A percentile compares a stretch with the other conserved stretches of the same genome.
These are phyloP conservation scores for Chrysopogon serrulatus DNA, from an alignment of 176 grass and related monocot genomes.

Conservation along the genomic window DNA sequence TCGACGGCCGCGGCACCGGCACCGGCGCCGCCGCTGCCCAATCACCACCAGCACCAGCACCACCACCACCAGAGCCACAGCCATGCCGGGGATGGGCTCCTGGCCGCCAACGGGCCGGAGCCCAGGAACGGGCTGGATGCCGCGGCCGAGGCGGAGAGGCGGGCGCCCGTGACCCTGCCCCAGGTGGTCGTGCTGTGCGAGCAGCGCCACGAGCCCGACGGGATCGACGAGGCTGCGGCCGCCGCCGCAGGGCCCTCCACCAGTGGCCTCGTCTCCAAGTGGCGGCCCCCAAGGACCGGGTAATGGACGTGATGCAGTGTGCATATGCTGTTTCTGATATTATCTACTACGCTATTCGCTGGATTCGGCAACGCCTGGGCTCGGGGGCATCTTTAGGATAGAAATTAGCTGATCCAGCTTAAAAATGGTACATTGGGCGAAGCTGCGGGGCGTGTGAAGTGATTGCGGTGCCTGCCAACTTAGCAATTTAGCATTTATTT, in stretches of 20 bases:
- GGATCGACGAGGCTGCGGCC: conserved; percentile 57
- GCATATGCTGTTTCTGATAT: neutral
- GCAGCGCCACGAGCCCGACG: conserved; percentile 65
- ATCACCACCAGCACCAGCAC: conserved; percentile 22
- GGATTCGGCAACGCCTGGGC: neutral
- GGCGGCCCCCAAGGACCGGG: conserved; percentile 92
- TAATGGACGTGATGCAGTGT: conserved; percentile 27
- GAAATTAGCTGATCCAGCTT: neutral
- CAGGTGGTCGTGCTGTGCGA: conserved; percentile 80
- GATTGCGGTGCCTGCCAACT: neutral
- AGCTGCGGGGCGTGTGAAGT: neutral
- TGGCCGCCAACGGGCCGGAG: conserved; percentile 22
- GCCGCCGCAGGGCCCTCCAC: conserved; percentile 51
- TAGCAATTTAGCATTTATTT: neutral
- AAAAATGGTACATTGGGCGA: neutral
- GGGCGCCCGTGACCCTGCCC: conserved; percentile 48
- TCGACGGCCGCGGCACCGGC: neutral
- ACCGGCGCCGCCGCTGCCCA: conserved; percentile 7
- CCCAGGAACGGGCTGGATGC: conserved; percentile 11
- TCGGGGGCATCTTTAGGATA: neutral
- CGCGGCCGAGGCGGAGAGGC: neutral
- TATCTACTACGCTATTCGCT: neutral
- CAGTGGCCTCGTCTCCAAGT: conserved; percentile 83
- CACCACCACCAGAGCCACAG: conserved; percentile 16
- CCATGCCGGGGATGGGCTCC: conserved; percentile 9